A percentile compares a stretch with the other conserved stretches of the same genome.
These are phyloP conservation scores for Auriculariales sp. DNA, from an alignment of 768 basidiomycete genomes.

Conservation along the genomic window DNA sequence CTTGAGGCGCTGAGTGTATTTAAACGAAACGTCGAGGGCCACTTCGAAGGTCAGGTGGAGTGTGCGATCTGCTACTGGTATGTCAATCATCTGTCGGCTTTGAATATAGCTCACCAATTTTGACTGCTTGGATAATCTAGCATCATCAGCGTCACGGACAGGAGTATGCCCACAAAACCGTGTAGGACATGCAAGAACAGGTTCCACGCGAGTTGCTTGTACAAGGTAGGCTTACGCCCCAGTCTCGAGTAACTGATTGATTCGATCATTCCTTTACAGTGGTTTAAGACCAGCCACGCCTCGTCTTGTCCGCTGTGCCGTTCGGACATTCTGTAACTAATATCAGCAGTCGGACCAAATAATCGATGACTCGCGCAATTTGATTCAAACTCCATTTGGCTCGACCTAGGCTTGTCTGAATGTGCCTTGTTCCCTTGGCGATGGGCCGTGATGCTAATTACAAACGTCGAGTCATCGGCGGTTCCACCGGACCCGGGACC, in stretches of 20 bases:
- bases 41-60: conserved; percentile 91
- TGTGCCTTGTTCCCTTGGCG: too few species aligned
- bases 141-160: conserved; percentile 83
- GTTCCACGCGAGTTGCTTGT: conserved; percentile 85
- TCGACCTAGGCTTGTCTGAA: too few species aligned
- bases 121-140: conserved; percentile 24
- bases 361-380: too few species aligned
- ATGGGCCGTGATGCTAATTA: too few species aligned
- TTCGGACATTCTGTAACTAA: conserved; percentile 40
- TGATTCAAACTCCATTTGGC: too few species aligned
- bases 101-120: background rate
- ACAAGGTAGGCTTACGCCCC: conserved; percentile 40
- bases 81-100: conserved; percentile 13
- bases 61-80: conserved; percentile 96
- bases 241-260: conserved; percentile 2
- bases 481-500: too few species aligned
- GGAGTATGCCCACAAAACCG: conserved; percentile 73
- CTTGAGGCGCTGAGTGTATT: conserved; percentile 79
- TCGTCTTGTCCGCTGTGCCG: conserved; percentile 87
- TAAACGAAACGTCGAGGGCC: conserved; percentile 83
- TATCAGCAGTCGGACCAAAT: too few species aligned
- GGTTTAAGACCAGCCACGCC: conserved; percentile 82
- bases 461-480: too few species aligned
- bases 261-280: conserved; percentile 27
- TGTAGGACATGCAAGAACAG: conserved; percentile 91